A percentile compares a stretch with the other conserved stretches of the same genome.
Evolutionary conservation across 805 yeast genomes (phyloP).

Genomic region (Lachancea fermentati): DNA sequence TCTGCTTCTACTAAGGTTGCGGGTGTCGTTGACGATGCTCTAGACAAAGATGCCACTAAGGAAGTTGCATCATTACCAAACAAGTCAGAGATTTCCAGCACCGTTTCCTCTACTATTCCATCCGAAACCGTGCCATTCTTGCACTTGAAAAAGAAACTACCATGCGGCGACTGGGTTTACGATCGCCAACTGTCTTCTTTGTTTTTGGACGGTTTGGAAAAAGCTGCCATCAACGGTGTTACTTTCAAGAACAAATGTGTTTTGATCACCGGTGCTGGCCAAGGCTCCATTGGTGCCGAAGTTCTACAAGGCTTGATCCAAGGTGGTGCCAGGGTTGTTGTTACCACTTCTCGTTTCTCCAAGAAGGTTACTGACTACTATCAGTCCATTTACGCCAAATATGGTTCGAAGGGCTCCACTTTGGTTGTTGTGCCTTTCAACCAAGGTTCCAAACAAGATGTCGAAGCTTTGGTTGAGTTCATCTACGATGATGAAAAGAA

Average conservation of each 20-base stretch:
- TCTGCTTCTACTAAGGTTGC: constrained; percentile 54
- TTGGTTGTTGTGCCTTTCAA: constrained; percentile 97
- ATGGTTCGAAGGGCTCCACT: constrained; percentile 88
- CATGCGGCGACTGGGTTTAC: constrained; percentile 75
- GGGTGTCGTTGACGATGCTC: constrained; percentile 45
- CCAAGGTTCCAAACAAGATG: constrained; percentile 95
- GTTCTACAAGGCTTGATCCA: constrained; percentile 87
- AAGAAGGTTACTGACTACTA: constrained; percentile 92
- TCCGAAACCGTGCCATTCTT: constrained; percentile 90
- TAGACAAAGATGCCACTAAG: constrained; percentile 52
- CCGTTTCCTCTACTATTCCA: constrained; percentile 69
- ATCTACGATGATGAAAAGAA: constrained; percentile 78
- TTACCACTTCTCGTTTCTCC: constrained; percentile 93
- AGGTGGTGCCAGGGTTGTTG: constrained; percentile 97
- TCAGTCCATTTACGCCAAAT: constrained; percentile 87
- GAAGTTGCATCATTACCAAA: constrained; percentile 84
- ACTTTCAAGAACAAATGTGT: constrained; percentile 85
- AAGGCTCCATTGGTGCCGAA: constrained; percentile 98
- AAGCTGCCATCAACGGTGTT: constrained; percentile 91
- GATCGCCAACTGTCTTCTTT: constrained; percentile 69
- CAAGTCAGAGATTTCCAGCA: constrained; percentile 59
- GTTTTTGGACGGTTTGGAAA: constrained; percentile 86
- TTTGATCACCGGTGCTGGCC: constrained; percentile 96
- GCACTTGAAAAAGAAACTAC: constrained; percentile 76
- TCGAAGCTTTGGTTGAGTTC: constrained; percentile 74